Evolutionary conservation across 2,329 filamentous ascomycete species (phyloP).

Genomic region (Calonectria pteridis): DNA sequence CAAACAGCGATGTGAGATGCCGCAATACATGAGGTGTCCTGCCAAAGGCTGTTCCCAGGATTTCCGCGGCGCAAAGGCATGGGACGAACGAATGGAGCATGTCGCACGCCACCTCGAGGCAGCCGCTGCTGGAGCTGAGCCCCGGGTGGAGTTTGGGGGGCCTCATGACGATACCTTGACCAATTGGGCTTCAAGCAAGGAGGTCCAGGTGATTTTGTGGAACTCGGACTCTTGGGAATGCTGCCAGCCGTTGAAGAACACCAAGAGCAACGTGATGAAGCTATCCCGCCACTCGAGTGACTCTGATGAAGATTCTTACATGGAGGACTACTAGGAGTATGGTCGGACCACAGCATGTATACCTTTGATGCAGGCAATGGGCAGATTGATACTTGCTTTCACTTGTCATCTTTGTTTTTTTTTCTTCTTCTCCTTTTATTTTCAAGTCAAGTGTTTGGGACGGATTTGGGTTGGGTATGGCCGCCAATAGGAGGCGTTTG

Average conservation of each 20-base stretch:
- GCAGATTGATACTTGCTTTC: not conserved
- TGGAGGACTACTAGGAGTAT: not conserved
- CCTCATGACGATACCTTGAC: conserved; percentile 53
- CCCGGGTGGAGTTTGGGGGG: conserved; percentile 54
- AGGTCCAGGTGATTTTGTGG: conserved; percentile 53
- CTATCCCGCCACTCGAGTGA: not conserved
- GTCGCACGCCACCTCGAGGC: conserved; percentile 82
- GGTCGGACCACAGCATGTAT: not conserved
- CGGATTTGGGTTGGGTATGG: not conserved
- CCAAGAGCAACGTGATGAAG: conserved; percentile 28
- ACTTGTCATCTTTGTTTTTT: not conserved
- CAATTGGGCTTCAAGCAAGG: conserved; percentile 53
- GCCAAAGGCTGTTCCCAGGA: conserved; percentile 67
- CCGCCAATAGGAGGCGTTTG: conserved; percentile 13
- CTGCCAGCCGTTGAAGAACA: conserved; percentile 46
- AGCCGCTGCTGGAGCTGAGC: conserved; percentile 47
- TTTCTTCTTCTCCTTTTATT: not conserved
- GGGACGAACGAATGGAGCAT: conserved; percentile 91
- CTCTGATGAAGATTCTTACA: not conserved
- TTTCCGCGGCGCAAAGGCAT: conserved; percentile 75
- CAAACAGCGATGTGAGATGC: conserved; percentile 71
- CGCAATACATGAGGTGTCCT: conserved; percentile 71
- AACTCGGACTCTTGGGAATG: conserved; percentile 49
- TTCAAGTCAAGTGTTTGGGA: not conserved
- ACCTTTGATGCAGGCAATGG: not conserved